A percentile compares a stretch with the other conserved stretches of the same genome.
phyloP scores from a whole-genome alignment of 2,329 filamentous ascomycete species.

The Colletotrichum chrysophilum region DNA sequence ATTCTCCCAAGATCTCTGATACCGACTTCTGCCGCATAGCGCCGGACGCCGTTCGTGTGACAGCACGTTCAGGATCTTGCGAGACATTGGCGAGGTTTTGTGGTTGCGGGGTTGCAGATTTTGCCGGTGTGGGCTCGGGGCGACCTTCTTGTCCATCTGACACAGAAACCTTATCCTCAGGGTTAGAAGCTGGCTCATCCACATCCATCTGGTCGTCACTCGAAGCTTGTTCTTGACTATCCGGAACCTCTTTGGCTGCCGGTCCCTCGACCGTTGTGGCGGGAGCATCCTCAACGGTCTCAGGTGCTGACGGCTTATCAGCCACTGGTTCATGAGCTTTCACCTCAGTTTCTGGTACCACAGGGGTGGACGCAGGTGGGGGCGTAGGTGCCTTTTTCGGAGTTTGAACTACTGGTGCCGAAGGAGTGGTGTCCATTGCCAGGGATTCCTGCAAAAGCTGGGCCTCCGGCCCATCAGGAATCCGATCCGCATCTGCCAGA shows the following conservation, averaged over 20 bases:
- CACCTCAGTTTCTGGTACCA: neutral
- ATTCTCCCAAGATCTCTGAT: conserved; percentile 71
- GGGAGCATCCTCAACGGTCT: neutral
- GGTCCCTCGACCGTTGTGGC: neutral
- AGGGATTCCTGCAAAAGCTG: conserved; percentile 51
- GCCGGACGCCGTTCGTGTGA: conserved; percentile 72
- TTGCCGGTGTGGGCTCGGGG: neutral
- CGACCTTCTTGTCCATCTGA: neutral
- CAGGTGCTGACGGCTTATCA: neutral
- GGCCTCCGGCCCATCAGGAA: conserved; percentile 42
- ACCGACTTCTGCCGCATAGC: conserved; percentile 75
- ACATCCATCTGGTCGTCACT: conserved; percentile 38
- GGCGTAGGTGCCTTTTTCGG: conserved; percentile 7
- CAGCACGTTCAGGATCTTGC: conserved; percentile 56
- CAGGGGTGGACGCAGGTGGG: neutral
- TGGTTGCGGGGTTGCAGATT: conserved; percentile 19
- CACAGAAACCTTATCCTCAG: conserved; percentile 15
- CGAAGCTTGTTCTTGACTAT: conserved; percentile 39
- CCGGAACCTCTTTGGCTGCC: conserved; percentile 33
- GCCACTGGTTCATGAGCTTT: neutral
- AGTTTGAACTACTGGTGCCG: conserved; percentile 16
- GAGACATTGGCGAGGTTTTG: conserved; percentile 25
- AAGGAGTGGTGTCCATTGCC: conserved; percentile 4
- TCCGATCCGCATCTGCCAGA: conserved; percentile 16
- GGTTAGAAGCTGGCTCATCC: conserved; percentile 27